Base-by-base conservation (phyloP, 2,329 filamentous ascomycete species). In the Fusarium humuli region DNA sequence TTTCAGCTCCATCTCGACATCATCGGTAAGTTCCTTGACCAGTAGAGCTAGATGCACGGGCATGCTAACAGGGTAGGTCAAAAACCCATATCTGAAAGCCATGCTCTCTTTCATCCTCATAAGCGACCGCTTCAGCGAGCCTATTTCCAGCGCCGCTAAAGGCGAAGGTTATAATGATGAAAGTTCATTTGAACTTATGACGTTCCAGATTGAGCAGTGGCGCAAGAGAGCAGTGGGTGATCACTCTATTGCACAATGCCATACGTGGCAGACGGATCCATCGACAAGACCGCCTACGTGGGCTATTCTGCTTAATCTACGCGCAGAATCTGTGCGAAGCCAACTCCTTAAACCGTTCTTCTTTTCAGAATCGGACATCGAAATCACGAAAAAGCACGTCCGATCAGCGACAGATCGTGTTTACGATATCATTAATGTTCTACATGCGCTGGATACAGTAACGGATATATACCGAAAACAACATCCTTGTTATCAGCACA, bases 141-240 rank as follows among this genome's bases (percentile, higher is more conserved):
- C 67, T 1, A 62, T 69, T n/a, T 70, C 67, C 0, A 53, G 60
- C 1, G 67, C 66, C 0, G 55, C 67, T 1, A 67, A 57, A 45
- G 67, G 67, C 1, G 67, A 70, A 22, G 61, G 66, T 1, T 73
- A 75, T 7, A 66, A 71, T 1, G 75, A 78, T 11, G 67, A 76
- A 5, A 76, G 73, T 16, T 67, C 70, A 0, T 75, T 75, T n/a
- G 76, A 78, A 11, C 11, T 78, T 7, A 70, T 77, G 67, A 76
- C 70, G 9, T 77, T 78, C 11, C 76, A 77, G 22, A 70, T 78
- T 7, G 72, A 75, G 13, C 74, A 76, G 29, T 77, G 75, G 75
- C 56, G 72, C 3, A 76, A 72, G 25, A 73, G 67, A 6, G 70
- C 70, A 3, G 66, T 77, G 3, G 74, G 66, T 1, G 46, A 69